A percentile compares a stretch with the other conserved stretches of the same genome.
phyloP scores from a whole-genome alignment of 2,329 filamentous ascomycete genomes.

The Rhynchosporium agropyri region DNA sequence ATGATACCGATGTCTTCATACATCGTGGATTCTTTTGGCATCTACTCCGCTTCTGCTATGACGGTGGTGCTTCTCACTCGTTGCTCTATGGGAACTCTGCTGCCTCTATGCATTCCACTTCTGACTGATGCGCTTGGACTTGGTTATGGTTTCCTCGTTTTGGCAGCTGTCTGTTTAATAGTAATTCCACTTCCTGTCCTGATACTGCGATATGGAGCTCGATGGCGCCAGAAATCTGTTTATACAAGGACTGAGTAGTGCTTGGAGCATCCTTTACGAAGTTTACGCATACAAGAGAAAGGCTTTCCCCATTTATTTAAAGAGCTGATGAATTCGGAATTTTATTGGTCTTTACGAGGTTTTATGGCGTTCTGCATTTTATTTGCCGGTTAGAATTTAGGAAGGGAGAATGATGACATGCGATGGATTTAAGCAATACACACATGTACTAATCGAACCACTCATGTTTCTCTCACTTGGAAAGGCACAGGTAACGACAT shows the following conservation, averaged over 20 bases:
- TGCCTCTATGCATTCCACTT: conserved; percentile 55
- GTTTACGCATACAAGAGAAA: background rate
- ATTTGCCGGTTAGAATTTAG: too few species aligned
- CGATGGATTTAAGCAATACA: too few species aligned
- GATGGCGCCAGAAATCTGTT: conserved; percentile 54
- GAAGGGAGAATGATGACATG: too few species aligned
- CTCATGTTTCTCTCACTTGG: too few species aligned
- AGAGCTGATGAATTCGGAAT: background rate
- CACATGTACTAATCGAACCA: too few species aligned
- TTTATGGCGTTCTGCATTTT: too few species aligned
- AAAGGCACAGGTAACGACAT: too few species aligned
- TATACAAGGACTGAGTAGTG: conserved; percentile 49
- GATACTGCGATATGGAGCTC: conserved; percentile 53
- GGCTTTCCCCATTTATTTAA: background rate
- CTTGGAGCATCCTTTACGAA: background rate
- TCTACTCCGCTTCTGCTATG: conserved; percentile 46
- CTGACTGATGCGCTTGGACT: conserved; percentile 53
- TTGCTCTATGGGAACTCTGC: conserved; percentile 51
- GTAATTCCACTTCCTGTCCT: conserved; percentile 55
- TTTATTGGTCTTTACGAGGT: too few species aligned
- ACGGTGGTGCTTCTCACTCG: conserved; percentile 42
- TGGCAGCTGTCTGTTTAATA: conserved; percentile 45
- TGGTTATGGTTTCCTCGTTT: conserved; percentile 34
- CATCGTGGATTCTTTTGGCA: conserved; percentile 52
- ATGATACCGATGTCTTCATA: conserved; percentile 53